Conservation (phyloP, 164 flowering plant genomes). For the Tinospora cordifolia region DNA sequence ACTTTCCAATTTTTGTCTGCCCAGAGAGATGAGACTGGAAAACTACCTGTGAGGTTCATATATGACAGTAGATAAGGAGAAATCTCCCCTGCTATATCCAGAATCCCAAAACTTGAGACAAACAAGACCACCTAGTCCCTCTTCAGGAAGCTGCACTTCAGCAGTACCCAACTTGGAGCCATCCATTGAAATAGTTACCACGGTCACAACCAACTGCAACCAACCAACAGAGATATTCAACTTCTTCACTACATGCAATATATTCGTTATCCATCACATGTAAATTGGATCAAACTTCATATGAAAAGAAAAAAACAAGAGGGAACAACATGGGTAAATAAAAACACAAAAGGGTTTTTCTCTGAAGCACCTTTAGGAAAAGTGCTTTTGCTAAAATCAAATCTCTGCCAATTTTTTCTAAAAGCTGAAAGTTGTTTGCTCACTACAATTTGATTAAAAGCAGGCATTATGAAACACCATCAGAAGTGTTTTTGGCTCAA, state of each 20-base stretch:
- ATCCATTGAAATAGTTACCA: constrained; percentile 65
- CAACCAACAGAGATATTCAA: constrained; percentile 10
- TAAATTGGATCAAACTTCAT: background rate
- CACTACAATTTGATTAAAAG: too few relatives aligned
- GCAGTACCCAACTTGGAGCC: constrained; percentile 74
- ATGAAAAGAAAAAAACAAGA: background rate
- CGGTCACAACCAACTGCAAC: constrained; percentile 58
- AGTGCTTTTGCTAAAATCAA: too few relatives aligned
- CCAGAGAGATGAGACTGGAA: background rate
- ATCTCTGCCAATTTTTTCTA: too few relatives aligned
- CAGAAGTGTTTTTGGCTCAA: too few relatives aligned
- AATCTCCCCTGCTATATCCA: constrained; percentile 38
- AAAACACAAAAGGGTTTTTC: too few relatives aligned
- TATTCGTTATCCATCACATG: background rate
- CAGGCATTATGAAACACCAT: too few relatives aligned
- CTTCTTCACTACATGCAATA: background rate
- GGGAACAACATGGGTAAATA: background rate
- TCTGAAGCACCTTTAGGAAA: too few relatives aligned
- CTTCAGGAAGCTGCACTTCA: constrained; percentile 76
- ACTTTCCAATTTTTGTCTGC: background rate
- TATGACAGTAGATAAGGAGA: constrained; percentile 65
- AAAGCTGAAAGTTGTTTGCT: too few relatives aligned
- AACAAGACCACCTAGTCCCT: constrained; percentile 76
- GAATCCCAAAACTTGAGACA: constrained; percentile 79
- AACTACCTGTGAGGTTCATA: constrained; percentile 95